Conservation (phyloP, 176 grass and related monocot genomes). For the Oryza glumipatula region DNA sequence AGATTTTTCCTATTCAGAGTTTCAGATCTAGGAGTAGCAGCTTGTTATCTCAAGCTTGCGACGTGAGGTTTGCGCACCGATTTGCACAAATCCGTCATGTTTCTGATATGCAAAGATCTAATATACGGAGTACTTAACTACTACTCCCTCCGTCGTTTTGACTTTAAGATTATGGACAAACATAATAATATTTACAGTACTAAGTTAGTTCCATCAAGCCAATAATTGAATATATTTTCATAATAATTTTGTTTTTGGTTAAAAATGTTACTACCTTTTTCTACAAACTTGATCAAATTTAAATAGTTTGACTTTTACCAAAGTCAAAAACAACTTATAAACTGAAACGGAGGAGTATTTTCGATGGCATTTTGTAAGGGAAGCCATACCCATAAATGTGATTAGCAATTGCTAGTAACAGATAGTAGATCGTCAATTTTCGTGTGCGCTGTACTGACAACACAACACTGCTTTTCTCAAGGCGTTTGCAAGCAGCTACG, state of each 20-base stretch:
- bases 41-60: not conserved
- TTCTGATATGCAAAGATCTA: not conserved
- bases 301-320: too few species aligned
- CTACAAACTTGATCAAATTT: too few species aligned
- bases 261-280: too few species aligned
- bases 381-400: not conserved
- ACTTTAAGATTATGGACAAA: too few species aligned
- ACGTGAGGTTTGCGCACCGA: not conserved
- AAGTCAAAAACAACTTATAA: too few species aligned
- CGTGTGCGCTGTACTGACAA: not conserved
- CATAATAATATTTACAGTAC: too few species aligned
- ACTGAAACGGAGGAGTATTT: too few species aligned
- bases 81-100: not conserved
- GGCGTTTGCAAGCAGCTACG: constrained; percentile 60
- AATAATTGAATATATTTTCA: too few species aligned
- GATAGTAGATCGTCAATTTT: not conserved
- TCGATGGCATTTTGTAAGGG: not conserved
- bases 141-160: too few species aligned
- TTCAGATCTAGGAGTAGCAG: not conserved
- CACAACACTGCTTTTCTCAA: constrained; percentile 9
- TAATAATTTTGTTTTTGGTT: too few species aligned
- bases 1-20: not conserved
- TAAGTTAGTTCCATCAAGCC: too few species aligned
- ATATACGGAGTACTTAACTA: not conserved
- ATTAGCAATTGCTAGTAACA: not conserved